phyloP scores from a whole-genome alignment of 2,329 filamentous ascomycete species.

The Eurotiales sp. region DNA sequence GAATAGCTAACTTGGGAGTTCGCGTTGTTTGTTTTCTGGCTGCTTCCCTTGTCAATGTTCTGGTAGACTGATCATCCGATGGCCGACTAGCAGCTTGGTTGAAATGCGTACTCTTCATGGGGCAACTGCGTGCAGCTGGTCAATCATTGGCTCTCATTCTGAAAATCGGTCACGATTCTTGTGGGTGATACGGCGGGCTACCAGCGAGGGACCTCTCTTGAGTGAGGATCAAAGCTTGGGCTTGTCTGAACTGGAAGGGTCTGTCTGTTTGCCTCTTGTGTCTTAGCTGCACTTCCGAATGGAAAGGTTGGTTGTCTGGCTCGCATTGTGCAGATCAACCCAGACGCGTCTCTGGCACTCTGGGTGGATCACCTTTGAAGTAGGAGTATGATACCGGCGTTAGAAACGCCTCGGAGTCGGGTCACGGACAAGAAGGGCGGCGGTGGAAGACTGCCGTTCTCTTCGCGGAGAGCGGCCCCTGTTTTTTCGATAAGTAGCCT shows the following conservation, averaged over 20 bases:
- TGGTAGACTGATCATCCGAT: neutral
- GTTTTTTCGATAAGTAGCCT: constrained; percentile 40
- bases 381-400: neutral
- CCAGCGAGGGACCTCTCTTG: constrained; percentile 71
- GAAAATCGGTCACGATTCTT: neutral
- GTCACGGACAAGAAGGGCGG: constrained; percentile 2
- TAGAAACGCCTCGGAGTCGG: neutral
- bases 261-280: constrained; percentile 11
- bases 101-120: constrained; percentile 11
- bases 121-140: constrained; percentile 1
- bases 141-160: constrained; percentile 12
- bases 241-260: constrained; percentile 64
- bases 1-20: neutral
- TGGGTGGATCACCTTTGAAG: constrained; percentile 4
- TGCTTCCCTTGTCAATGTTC: constrained; percentile 5
- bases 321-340: constrained; percentile 7
- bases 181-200: constrained; percentile 3
- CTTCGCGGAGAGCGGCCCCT: constrained; percentile 23
- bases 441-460: constrained; percentile 26
- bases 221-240: constrained; percentile 92
- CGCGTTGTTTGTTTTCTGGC: constrained; percentile 9
- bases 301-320: constrained; percentile 7
- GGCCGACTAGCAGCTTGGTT: constrained; percentile 4
- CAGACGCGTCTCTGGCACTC: neutral
- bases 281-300: constrained; percentile 8